Base-by-base conservation (phyloP, 768 basidiomycete species). In the Candolleomyces efflorescens region DNA sequence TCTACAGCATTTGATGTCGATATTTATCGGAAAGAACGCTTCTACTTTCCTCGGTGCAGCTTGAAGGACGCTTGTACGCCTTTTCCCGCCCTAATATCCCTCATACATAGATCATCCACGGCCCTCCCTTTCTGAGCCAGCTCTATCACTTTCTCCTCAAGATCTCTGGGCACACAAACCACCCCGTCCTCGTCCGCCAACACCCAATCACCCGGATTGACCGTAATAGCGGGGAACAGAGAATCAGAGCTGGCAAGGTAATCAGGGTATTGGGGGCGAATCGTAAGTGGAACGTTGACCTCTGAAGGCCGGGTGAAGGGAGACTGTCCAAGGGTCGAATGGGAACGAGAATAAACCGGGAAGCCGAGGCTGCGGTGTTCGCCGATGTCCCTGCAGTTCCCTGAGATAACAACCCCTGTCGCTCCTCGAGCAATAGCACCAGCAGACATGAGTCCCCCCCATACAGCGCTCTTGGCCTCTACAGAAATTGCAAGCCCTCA, bases 381-480 rank as follows among this genome's bases (percentile, higher is more conserved):
- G 5, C 79, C 77, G 12, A 94, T 68, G 71, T 98, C 94, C 65
- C 94, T 82, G 72, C 89, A 92, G 15, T 92, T 83, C 10, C 92
- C 92, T 45, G 87, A 90, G 59, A 96, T 87, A 43, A 96, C 76
- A 47, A 89, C 91, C 11, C 91, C 94, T 22, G 75, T 74, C 12
- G 85, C 86, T 18, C 81, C 81, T 56, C 86, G 84, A 12, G 83
- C 81, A 65, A 84, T 82, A 1, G 93, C 93, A 20, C 91, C 91
- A 0, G 90, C 89, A 11, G 91, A 86, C 92, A 94, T 92, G 50
- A 92, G 82, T 18, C 94, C 93, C 22, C 94, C 93, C 94, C 94
- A 96, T 5, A 93, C 90, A 3, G 92, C 92, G 63, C 85, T 89
- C 70, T 87, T 88, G 24, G 78, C 74, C 55, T 84, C 90, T 87